Evolutionary conservation across 1,284 basidiomycete species (phyloP).

Genomic region (Coniferiporia weirii): DNA sequence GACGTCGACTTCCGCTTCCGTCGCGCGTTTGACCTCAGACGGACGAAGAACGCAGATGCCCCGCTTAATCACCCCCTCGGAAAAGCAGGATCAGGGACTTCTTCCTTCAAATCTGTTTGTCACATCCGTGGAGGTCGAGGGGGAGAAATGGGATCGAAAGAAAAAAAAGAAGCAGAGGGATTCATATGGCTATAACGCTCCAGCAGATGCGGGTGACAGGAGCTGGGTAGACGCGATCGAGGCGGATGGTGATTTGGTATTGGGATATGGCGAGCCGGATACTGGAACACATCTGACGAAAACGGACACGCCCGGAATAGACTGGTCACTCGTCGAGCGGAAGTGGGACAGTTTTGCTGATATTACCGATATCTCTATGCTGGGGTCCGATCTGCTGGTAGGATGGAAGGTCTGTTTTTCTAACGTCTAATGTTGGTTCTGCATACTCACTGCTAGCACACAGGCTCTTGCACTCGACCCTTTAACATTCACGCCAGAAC

Average conservation of each 20-base stretch:
- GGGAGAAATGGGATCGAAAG: slow-evolving; percentile 29
- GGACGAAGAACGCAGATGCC: slow-evolving; percentile 21
- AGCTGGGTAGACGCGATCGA: too few species aligned
- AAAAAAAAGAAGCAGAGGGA: slow-evolving; percentile 26
- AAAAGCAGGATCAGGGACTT: slow-evolving; percentile 42
- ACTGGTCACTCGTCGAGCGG: slow-evolving; percentile 38
- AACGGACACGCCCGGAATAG: slow-evolving; percentile 20
- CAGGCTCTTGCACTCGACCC: slow-evolving; percentile 52
- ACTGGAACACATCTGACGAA: neutral
- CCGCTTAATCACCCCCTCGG: slow-evolving; percentile 59
- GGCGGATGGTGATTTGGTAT: neutral
- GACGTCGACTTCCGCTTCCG: neutral
- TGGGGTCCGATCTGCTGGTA: slow-evolving; percentile 34
- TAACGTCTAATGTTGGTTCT: neutral
- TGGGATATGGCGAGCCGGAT: neutral
- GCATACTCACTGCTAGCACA: neutral
- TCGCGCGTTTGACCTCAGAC: neutral
- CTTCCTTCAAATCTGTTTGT: slow-evolving; percentile 62
- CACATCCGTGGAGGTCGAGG: slow-evolving; percentile 63
- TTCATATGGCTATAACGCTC: slow-evolving; percentile 9
- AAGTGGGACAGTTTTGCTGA: slow-evolving; percentile 35
- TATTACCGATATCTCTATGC: slow-evolving; percentile 29
- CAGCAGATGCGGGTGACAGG: neutral
- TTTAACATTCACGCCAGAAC: slow-evolving; percentile 47
- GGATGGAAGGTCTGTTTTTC: slow-evolving; percentile 46